Base-by-base conservation (phyloP, 495 filamentous ascomycete genomes). In the Usnea hakonensis region DNA sequence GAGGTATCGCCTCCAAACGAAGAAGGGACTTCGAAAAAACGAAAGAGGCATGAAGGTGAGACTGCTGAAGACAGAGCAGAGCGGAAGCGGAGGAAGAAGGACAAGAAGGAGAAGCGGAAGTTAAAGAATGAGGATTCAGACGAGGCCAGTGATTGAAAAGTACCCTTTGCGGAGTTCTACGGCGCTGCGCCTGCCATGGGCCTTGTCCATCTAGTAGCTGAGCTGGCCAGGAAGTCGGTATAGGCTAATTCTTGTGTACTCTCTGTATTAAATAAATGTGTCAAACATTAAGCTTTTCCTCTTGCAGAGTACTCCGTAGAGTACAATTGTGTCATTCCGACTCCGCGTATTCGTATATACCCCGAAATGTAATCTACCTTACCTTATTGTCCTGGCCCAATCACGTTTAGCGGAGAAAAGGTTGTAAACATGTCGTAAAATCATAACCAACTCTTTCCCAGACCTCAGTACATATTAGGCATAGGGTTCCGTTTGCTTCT, bases 41-140 rank as follows among this genome's bases (percentile, higher is more conserved):
- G 88, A 66, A 91, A 91, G 80, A 82, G 87, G 69, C 87, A 90
- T 68, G 88, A 91, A 5, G 88, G 84, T 46, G 88, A 94, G 76
- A 90, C 90, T 5, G 74, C 87, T 30, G 87, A 89, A 68, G 86
- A 89, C 73, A 83, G 84, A 66, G 86, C 85, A 10, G 88, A 90
- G 74, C 81, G 85, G 5, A 60, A 50, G 26, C 46, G 46, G 26
- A 50, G 3, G 9, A 50, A 50, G 46, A 50, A 30, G 46, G 23
- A 11, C 2, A 41, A 57, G 2, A 57, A 57, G 23, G 40, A 57
- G 9, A 57, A 32, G 6, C 87, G 85, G 65, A 83, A 80, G 79
- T 81, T 83, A 78, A 81, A 81, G 74, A 85, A 77, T 65, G 80
- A 77, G 68, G 71, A 71, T 48, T 71, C 73, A 71, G 79, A 81